Conservation (phyloP, 2,329 filamentous ascomycete genomes). For the Colletotrichum sp. region DNA sequence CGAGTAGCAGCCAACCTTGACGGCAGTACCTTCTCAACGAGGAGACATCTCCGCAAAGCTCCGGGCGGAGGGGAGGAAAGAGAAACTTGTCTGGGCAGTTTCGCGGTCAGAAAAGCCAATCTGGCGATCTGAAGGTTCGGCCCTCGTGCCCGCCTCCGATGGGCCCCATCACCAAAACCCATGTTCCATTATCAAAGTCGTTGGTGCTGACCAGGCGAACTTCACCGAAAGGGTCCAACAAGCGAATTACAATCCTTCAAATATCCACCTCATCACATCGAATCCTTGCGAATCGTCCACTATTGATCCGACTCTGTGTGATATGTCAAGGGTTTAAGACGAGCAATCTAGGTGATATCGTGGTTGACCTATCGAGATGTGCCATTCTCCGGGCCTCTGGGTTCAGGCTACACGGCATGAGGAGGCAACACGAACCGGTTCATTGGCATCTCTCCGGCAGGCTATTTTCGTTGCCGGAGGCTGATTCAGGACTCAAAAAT, state of each 20-base stretch:
- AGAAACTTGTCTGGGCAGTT: background rate
- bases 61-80: background rate
- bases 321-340: background rate
- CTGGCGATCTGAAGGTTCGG: background rate
- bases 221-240: background rate
- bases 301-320: background rate
- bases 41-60: background rate
- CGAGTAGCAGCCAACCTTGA: background rate
- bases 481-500: background rate
- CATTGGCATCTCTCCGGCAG: background rate
- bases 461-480: background rate
- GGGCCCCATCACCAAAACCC: background rate
- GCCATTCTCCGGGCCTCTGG: background rate
- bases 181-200: background rate
- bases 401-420: background rate
- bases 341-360: background rate
- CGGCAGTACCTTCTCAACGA: background rate
- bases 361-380: background rate
- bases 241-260: background rate
- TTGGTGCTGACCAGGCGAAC: background rate
- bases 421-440: background rate
- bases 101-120: background rate
- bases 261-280: background rate
- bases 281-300: background rate
- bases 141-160: background rate